A percentile compares a stretch with the other conserved stretches of the same genome.
These are phyloP conservation scores for Dryas integrifolia DNA, from an alignment of 331 rosid species.

Conservation along the genomic window DNA sequence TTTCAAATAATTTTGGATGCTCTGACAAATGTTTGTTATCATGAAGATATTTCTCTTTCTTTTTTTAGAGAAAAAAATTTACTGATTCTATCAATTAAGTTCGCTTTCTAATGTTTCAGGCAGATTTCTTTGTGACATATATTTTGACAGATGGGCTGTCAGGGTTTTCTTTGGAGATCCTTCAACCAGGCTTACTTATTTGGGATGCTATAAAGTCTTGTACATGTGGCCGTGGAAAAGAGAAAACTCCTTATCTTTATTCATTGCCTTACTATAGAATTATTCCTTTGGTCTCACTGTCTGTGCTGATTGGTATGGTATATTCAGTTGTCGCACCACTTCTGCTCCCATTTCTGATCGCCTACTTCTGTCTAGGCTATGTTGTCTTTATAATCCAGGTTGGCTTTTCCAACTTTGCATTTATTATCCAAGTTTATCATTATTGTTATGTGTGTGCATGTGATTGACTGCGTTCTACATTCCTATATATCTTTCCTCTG, in stretches of 20 bases:
- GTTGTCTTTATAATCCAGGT: conserved; percentile 66
- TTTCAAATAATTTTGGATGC: not conserved
- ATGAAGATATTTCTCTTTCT: not conserved
- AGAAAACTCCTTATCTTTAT: conserved; percentile 60
- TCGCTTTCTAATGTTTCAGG: conserved; percentile 46
- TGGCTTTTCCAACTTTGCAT: conserved; percentile 12
- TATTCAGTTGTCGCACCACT: conserved; percentile 81
- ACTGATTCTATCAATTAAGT: too few species aligned
- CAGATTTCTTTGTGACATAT: conserved; percentile 90
- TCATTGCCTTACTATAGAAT: conserved; percentile 74
- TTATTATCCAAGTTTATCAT: not conserved
- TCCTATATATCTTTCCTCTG: too few species aligned
- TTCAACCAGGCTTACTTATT: conserved; percentile 73
- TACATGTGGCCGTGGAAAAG: conserved; percentile 32
- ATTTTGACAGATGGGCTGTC: conserved; percentile 82
- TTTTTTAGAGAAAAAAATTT: not conserved
- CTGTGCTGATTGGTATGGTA: conserved; percentile 72
- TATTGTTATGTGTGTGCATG: not conserved
- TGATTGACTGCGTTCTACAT: not conserved
- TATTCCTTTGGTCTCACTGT: conserved; percentile 66
- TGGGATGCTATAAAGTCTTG: conserved; percentile 63
- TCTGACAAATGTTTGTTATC: not conserved
- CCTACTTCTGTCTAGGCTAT: conserved; percentile 89
- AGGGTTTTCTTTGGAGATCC: conserved; percentile 86
- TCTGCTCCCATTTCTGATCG: conserved; percentile 76